Evolutionary conservation across 495 filamentous ascomycete species (phyloP), one percentile per base, ranked within the genome.

Genomic region (Penicillium nucicola): DNA sequence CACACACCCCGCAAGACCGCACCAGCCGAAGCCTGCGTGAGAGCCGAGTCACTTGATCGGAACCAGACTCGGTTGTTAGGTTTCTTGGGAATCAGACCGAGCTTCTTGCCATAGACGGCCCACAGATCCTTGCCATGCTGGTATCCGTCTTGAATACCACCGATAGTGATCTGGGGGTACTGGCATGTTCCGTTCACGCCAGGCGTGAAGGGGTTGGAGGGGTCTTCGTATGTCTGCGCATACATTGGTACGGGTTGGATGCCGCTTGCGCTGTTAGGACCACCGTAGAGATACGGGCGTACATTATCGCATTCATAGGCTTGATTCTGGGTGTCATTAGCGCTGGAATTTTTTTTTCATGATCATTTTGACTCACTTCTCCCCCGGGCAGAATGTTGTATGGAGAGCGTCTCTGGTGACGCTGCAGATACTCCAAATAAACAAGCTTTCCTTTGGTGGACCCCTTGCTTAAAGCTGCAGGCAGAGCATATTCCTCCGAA

Each of bases 141-240:
- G 44, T 61, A 70, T 1, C 70, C 72, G 40, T 75, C 72, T 14
- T 68, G 65, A 10, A 74, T 48, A 33, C 72, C 72, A 15, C 72
- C 72, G 18, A 74, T 60, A 11, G 72, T 75, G 41, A 75, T 68
- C 41, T 75, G 72, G 0, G 72, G 72, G 28, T 71, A 74, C 52
- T 75, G 72, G 31, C 72, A 75, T 22, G 72, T 56, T 0, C 70
- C 70, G 32, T 72, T 68, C 19, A 75, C 69, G 20, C 55, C 53
- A 0, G 59, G 39, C 0, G 61, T 50, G 54, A 74, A 75, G 1
- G 72, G 72, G 36, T 74, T 72, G 10, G 61, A 51, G 0, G 69
- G 51, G 34, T 75, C 70, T 30, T 61, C 54, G 52, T 75, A 75
- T 8, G 70, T 66, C 32, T 72, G 67, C 10, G 66, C 70, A 33